phyloP scores from a whole-genome alignment of 2,329 filamentous ascomycete genomes.

The Sporothrix curviconia region DNA sequence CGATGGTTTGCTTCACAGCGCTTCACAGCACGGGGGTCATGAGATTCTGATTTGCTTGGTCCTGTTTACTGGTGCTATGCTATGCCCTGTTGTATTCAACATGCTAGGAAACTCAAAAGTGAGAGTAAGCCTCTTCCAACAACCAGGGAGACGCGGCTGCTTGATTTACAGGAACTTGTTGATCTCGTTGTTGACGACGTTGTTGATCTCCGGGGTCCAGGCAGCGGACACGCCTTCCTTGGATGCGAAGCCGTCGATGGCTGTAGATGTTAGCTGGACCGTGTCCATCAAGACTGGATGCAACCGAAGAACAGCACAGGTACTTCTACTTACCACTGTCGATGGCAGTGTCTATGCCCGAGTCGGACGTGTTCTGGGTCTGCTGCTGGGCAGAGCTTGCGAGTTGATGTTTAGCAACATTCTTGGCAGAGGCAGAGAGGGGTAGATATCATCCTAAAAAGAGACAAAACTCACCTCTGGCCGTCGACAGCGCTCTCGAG shows the following conservation, averaged over 20 bases:
- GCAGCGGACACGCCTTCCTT: constrained; percentile 29
- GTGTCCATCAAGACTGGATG: neutral
- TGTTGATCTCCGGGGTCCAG: constrained; percentile 30
- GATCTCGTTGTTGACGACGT: constrained; percentile 29
- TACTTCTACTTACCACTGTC: constrained; percentile 25
- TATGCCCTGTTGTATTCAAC: neutral
- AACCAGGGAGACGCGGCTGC: neutral
- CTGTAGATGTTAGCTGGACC: constrained; percentile 14
- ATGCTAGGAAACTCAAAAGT: too few relatives aligned
- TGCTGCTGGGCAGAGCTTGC: constrained; percentile 28
- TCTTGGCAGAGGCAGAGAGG: neutral
- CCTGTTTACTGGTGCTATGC: constrained; percentile 4
- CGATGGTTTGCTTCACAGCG: too few relatives aligned
- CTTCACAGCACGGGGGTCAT: neutral
- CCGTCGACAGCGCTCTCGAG: constrained; percentile 27
- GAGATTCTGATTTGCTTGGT: too few relatives aligned
- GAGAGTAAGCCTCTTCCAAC: neutral
- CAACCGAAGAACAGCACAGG: neutral
- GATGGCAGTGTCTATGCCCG: constrained; percentile 27
- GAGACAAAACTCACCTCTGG: constrained; percentile 20
- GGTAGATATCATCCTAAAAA: neutral
- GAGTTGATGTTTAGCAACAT: neutral
- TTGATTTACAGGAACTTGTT: constrained; percentile 24
- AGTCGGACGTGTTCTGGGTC: constrained; percentile 23
- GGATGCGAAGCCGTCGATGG: constrained; percentile 27